Percentiles rank a stretch among this genome's conserved stretches.
Conservation (phyloP, 2,329 filamentous ascomycete genomes). For the Alternaria ethzedia region DNA sequence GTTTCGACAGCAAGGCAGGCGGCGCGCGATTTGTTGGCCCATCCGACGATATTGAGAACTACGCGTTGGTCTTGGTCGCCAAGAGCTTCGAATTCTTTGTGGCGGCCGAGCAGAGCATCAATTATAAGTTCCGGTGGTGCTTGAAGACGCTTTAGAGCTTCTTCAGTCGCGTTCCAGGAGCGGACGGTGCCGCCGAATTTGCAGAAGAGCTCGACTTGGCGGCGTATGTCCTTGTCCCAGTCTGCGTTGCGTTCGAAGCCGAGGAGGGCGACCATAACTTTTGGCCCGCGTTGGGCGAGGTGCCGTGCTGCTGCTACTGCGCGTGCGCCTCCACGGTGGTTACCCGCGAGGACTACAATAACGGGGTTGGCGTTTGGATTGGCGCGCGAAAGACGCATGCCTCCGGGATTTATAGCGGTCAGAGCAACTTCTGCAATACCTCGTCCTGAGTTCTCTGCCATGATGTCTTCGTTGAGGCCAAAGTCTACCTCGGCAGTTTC, state of each 20-base stretch:
- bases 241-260: slow-evolving; percentile 84
- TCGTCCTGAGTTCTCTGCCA: slow-evolving; percentile 88
- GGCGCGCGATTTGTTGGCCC: slow-evolving; percentile 87
- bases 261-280: slow-evolving; percentile 82
- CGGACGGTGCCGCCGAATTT: slow-evolving; percentile 79
- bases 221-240: slow-evolving; percentile 77
- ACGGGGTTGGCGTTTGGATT: slow-evolving; percentile 59
- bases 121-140: slow-evolving; percentile 80
- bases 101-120: slow-evolving; percentile 85
- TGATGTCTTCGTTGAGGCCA: slow-evolving; percentile 85
- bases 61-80: slow-evolving; percentile 81
- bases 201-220: slow-evolving; percentile 83
- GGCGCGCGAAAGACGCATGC: slow-evolving; percentile 61
- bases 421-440: slow-evolving; percentile 86
- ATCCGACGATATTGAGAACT: slow-evolving; percentile 88
- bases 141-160: slow-evolving; percentile 61
- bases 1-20: slow-evolving; percentile 87
- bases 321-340: slow-evolving; percentile 85
- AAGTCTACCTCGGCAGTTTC: slow-evolving; percentile 88
- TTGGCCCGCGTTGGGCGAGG: slow-evolving; percentile 80
- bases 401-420: slow-evolving; percentile 65
- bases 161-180: slow-evolving; percentile 64
- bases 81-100: slow-evolving; percentile 87
- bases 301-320: slow-evolving; percentile 87
- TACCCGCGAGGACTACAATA: slow-evolving; percentile 87